Percentiles rank a stretch among this genome's conserved stretches.
phyloP scores from a whole-genome alignment of 371 early-diverging fungal genomes.

The Mortierella sp. region DNA sequence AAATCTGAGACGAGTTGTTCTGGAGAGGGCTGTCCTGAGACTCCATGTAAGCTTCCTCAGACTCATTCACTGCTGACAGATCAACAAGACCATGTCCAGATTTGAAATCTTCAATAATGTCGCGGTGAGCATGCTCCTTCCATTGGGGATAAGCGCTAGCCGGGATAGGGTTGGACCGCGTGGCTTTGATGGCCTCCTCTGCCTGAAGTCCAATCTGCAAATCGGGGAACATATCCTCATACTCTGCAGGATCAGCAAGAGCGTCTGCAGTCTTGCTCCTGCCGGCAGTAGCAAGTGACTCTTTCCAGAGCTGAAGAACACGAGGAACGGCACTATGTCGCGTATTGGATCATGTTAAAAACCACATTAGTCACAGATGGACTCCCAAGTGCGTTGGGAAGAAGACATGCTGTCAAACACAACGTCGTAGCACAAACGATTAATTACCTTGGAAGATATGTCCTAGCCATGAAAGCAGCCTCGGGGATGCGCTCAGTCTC shows the following conservation, averaged over 20 bases:
- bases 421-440: neutral
- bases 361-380: neutral
- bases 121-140: conserved; percentile 69
- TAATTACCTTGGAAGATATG: conserved; percentile 87
- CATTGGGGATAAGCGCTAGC: conserved; percentile 67
- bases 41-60: neutral
- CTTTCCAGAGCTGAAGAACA: conserved; percentile 88
- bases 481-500: conserved; percentile 94
- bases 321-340: conserved; percentile 70
- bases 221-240: conserved; percentile 91
- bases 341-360: neutral
- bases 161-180: conserved; percentile 51
- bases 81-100: conserved; percentile 34
- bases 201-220: conserved; percentile 66
- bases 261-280: conserved; percentile 91
- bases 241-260: conserved; percentile 87
- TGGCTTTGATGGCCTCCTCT: conserved; percentile 64
- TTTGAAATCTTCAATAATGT: conserved; percentile 64
- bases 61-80: conserved; percentile 11
- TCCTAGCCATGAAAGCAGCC: conserved; percentile 95
- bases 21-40: conserved; percentile 18
- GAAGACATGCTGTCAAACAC: neutral
- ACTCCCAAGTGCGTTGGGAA: neutral
- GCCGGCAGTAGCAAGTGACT: conserved; percentile 72
- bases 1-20: conserved; percentile 12